These are phyloP conservation scores for Kodamaea sagamina DNA, from an alignment of 805 yeast species.

Conservation along the genomic window DNA sequence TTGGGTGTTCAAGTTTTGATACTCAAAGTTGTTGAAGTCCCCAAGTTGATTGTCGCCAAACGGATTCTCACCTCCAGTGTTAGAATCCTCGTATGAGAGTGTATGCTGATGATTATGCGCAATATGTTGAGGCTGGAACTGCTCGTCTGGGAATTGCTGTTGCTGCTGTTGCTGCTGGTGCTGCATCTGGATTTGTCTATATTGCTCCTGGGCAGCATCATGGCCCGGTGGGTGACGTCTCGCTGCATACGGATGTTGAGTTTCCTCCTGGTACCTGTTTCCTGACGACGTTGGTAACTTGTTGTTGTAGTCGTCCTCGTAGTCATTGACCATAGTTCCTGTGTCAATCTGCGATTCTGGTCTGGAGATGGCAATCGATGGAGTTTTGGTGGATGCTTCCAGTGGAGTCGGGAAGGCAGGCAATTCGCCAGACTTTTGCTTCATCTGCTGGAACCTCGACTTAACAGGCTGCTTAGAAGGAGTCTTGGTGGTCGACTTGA, in stretches of 20 bases:
- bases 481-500: slow-evolving; percentile 68
- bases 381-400: slow-evolving; percentile 2
- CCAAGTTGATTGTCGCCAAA: slow-evolving; percentile 8
- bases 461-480: slow-evolving; percentile 18
- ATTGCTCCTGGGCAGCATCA: slow-evolving; percentile 15
- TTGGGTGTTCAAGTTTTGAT: slow-evolving; percentile 25
- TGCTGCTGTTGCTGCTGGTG: slow-evolving; percentile 19
- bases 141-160: slow-evolving; percentile 14
- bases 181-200: slow-evolving; percentile 16
- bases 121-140: slow-evolving; percentile 19
- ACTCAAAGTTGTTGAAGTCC: slow-evolving; percentile 29
- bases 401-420: slow-evolving; percentile 5
- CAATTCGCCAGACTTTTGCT: slow-evolving; percentile 2
- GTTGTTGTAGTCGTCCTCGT: slow-evolving; percentile 15
- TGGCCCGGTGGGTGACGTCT: slow-evolving; percentile 24
- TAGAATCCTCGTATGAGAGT: slow-evolving; percentile 13
- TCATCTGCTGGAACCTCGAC: slow-evolving; percentile 8
- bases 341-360: slow-evolving; percentile 11
- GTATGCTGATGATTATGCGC: slow-evolving; percentile 16
- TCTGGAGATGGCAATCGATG: slow-evolving; percentile 14
- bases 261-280: slow-evolving; percentile 29
- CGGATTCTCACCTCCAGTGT: slow-evolving; percentile 11
- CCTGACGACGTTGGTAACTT: slow-evolving; percentile 32
- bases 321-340: slow-evolving; percentile 7
- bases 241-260: slow-evolving; percentile 19